Conservation (phyloP, 2,329 filamentous ascomycete species). For the Pseudopithomyces maydicus region DNA sequence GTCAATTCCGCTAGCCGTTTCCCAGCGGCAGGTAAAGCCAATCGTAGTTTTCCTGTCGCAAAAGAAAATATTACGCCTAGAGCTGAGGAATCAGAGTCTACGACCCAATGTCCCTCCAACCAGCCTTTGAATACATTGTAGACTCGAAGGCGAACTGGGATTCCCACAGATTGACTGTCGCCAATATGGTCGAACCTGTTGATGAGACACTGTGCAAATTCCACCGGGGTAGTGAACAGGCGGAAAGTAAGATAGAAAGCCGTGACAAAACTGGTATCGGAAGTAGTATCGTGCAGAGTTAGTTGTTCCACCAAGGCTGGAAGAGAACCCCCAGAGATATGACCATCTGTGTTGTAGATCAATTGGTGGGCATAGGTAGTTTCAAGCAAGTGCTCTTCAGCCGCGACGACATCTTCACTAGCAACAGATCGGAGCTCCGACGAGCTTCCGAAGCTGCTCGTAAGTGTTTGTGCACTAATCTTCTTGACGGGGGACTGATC, state of each 20-base stretch:
- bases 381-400: constrained; percentile 83
- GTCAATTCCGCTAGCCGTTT: constrained; percentile 80
- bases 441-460: constrained; percentile 68
- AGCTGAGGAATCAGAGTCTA: constrained; percentile 77
- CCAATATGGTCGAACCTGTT: constrained; percentile 91
- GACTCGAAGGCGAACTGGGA: constrained; percentile 83
- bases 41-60: constrained; percentile 72
- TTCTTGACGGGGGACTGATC: constrained; percentile 64
- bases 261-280: constrained; percentile 88
- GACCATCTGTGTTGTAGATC: constrained; percentile 90
- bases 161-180: constrained; percentile 74
- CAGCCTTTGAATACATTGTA: constrained; percentile 98
- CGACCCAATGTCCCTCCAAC: constrained; percentile 94
- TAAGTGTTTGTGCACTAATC: constrained; percentile 62
- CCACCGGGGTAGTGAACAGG: constrained; percentile 80
- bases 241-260: constrained; percentile 97
- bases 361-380: constrained; percentile 92
- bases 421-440: constrained; percentile 66
- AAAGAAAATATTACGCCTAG: constrained; percentile 79
- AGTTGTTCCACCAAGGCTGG: constrained; percentile 91
- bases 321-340: constrained; percentile 90
- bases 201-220: constrained; percentile 81
- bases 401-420: constrained; percentile 78
- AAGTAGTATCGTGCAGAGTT: constrained; percentile 89
- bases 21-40: constrained; percentile 75